Conservation (phyloP, 1,284 basidiomycete species). For the Pascua guehoae region DNA sequence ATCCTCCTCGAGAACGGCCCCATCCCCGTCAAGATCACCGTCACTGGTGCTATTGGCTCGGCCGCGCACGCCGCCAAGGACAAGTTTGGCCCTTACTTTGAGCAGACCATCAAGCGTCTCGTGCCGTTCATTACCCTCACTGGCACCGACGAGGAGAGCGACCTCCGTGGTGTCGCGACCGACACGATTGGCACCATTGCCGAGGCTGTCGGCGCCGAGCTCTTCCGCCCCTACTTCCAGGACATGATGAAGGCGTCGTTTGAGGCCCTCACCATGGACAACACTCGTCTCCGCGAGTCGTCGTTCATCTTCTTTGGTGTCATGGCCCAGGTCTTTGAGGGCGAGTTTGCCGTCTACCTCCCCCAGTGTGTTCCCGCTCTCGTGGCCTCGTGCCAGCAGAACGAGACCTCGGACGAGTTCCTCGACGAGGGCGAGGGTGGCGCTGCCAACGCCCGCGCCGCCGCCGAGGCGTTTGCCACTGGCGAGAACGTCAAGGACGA, state of each 20-base stretch:
- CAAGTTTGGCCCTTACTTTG: conserved; percentile 92
- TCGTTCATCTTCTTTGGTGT: conserved; percentile 98
- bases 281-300: conserved; percentile 85
- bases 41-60: conserved; percentile 96
- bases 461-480: conserved; percentile 59
- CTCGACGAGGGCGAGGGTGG: conserved; percentile 56
- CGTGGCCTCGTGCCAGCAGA: conserved; percentile 77
- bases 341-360: conserved; percentile 87
- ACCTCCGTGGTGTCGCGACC: conserved; percentile 95
- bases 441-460: conserved; percentile 29
- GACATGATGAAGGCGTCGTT: conserved; percentile 96
- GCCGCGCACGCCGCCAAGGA: conserved; percentile 96
- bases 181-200: conserved; percentile 98
- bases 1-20: conserved; percentile 84
- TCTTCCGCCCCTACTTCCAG: conserved; percentile 92
- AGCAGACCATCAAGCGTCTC: conserved; percentile 83
- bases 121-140: conserved; percentile 79
- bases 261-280: conserved; percentile 79
- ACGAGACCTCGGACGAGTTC: conserved; percentile 61
- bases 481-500: conserved; percentile 55
- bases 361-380: conserved; percentile 82
- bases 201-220: conserved; percentile 91
- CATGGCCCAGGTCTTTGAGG: conserved; percentile 92
- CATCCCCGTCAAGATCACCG: conserved; percentile 83
- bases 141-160: conserved; percentile 67